These are phyloP conservation scores for Calonectria ilicicola DNA, from an alignment of 2,329 filamentous ascomycete species.

Conservation along the genomic window DNA sequence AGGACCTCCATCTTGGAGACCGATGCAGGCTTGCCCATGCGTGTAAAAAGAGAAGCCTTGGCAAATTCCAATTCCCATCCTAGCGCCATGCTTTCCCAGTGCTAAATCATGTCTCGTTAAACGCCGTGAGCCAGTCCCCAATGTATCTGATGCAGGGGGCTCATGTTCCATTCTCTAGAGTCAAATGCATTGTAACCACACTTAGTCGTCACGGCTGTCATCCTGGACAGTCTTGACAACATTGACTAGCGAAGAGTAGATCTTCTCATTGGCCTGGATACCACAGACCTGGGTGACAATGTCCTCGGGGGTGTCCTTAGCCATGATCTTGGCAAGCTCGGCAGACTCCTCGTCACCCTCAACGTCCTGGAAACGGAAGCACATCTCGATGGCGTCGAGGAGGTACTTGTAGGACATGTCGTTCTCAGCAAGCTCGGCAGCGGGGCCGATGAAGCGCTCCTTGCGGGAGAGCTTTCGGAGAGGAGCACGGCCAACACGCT, in stretches of 20 bases:
- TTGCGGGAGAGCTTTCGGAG: conserved; percentile 94
- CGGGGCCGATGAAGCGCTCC: conserved; percentile 95
- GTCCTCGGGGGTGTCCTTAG: conserved; percentile 76
- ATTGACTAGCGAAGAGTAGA: conserved; percentile 80
- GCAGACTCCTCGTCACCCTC: conserved; percentile 90
- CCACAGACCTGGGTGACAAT: conserved; percentile 87
- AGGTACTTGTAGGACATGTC: conserved; percentile 80
- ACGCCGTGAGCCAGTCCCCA: conserved; percentile 35
- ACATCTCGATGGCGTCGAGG: conserved; percentile 88
- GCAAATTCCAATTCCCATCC: conserved; percentile 32
- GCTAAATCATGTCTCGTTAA: conserved; percentile 39
- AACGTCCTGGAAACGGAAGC: conserved; percentile 95
- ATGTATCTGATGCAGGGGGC: conserved; percentile 22
- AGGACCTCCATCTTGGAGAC: neutral
- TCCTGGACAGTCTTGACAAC: conserved; percentile 87
- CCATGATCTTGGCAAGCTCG: conserved; percentile 88
- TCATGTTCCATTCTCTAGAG: conserved; percentile 27
- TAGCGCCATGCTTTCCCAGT: conserved; percentile 41
- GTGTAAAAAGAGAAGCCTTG: conserved; percentile 19
- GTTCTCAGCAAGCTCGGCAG: conserved; percentile 86
- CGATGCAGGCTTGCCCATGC: neutral
- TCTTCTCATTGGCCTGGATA: conserved; percentile 79
- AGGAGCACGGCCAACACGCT: conserved; percentile 94
- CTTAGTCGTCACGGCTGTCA: conserved; percentile 62
- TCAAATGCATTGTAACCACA: conserved; percentile 9